Base-by-base conservation (phyloP, 345 rosid species). In the Camelina neglecta region DNA sequence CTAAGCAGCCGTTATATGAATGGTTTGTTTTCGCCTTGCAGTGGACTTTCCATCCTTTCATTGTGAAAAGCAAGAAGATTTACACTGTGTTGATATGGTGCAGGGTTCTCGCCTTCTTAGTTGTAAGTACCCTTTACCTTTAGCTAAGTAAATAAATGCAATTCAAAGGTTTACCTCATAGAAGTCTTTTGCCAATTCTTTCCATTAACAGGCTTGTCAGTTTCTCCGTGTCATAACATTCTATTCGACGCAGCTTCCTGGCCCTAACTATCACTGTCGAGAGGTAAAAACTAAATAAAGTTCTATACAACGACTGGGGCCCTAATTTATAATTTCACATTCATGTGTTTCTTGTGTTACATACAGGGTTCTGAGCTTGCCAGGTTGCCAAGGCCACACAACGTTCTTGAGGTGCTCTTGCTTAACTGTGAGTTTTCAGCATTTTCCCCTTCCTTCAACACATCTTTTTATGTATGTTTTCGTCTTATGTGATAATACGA, bases 11-110 rank as follows among this genome's bases (percentile, higher is more conserved):
- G 12, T 48, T 41, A 21, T 47, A 33, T 74, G 31, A 24, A 21
- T 41, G 35, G 0, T 53, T 77, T 64, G 21, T 57, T 57, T 23
- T 1, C 8, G 36, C 42, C 8, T 58, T 84, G 84, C 89, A 92
- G 99, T 95, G 99, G 99, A 92, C 96, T 31, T 92, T 92, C 71
- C 97, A 95, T 84, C 99, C 99, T 47, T 95, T 95, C 85, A 69
- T 92, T 81, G 72, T 89, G 69, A 90, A 95, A 87, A 87, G 83
- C 90, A 95, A 88, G 84, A 92, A 85, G 86, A 84, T 95, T 86
- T 95, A 95, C 81, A 90, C 98, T 38, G 97, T 95, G 69, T 84
- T 92, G 35, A 60, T 92, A 55, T 95, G 99, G 99, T 95, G 98
- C 87, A 88, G 99, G 74, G 97, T 95, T 81, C 88, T 92, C 57